Conservation (phyloP, 345 rosid genomes). For the Zanthoxylum bungeanum region DNA sequence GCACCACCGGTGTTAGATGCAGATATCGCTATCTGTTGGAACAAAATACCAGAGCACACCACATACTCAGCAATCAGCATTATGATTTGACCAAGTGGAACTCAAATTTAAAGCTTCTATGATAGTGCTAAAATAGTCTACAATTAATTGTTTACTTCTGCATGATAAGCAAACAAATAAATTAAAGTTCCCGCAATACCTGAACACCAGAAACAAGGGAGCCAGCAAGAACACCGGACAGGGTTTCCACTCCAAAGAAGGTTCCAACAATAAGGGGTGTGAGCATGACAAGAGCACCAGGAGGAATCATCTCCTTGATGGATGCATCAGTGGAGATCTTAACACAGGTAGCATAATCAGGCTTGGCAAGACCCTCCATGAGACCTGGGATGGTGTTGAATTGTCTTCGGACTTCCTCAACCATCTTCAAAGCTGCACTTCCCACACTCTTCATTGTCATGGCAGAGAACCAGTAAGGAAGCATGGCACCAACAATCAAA, state of each 20-base stretch:
- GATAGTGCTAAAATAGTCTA: not conserved
- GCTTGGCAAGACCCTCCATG: constrained; percentile 57
- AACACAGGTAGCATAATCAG: constrained; percentile 65
- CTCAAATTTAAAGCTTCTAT: not conserved
- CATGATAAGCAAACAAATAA: not conserved
- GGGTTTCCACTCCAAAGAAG: constrained; percentile 57
- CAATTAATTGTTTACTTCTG: not conserved
- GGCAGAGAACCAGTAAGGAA: constrained; percentile 71
- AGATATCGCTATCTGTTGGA: constrained; percentile 49
- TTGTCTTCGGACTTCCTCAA: constrained; percentile 66
- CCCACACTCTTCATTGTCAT: constrained; percentile 77
- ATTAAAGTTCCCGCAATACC: constrained; percentile 22
- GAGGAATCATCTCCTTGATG: constrained; percentile 65
- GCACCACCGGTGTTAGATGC: constrained; percentile 63
- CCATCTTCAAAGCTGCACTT: constrained; percentile 64
- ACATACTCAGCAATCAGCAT: too few species aligned
- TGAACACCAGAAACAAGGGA: constrained; percentile 61
- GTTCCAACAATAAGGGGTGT: constrained; percentile 53
- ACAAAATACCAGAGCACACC: not conserved
- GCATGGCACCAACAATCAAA: constrained; percentile 63
- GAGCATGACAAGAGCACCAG: constrained; percentile 65
- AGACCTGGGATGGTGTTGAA: constrained; percentile 62
- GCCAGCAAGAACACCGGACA: constrained; percentile 57
- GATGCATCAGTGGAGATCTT: constrained; percentile 68
- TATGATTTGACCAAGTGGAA: not conserved